Base-by-base conservation (phyloP, 192 early-diverging fungal species). In the Coemansia sp. region DNA sequence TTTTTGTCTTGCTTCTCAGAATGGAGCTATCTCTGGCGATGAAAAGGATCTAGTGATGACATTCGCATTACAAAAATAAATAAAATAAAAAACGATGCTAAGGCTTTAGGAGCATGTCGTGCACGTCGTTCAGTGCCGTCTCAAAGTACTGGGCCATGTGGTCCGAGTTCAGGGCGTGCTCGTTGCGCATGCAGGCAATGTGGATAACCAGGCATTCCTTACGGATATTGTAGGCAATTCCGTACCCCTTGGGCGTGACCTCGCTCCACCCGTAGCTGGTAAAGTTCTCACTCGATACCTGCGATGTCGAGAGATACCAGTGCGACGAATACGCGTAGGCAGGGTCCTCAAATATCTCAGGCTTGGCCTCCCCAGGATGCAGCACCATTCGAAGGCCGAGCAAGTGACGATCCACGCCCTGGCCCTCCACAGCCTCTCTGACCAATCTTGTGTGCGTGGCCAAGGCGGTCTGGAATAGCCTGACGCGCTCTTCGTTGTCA, bases 141-240 rank as follows among this genome's bases (percentile, higher is more conserved):
- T 90, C 88, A 59, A 99, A 77, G 74, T 86, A 86, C 47, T 88
- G 85, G 59, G 87, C 84, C 66, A 99, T 74, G 31, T 79, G 84
- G 65, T 83, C 88, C 47, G 83, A 86, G 31, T 83, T 69, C 18
- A 82, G 70, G 0, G 85, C 81, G 43, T 70, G 68, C 41, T 81
- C 79, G 64, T 88, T 70, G 85, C 85, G 83, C 75, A 87, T 85
- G 72, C 85, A 85, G 9, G 89, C 91, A 59, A 96, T 82, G 66
- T 97, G 97, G 73, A 99, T 92, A 65, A 95, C 86, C 48, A 97
- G 72, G 55, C 85, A 82, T 72, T 90, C 76, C 53, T 90, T 85
- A 77, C 93, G 94, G 66, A 99, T 88, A 90, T 95, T 96, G 75
- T 98, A 98, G 12, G 96, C 95, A 68, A 94, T 77, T 56, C 95